Evolutionary conservation across 2,329 filamentous ascomycete species (phyloP).

Genomic region (Apiospora aurea): DNA sequence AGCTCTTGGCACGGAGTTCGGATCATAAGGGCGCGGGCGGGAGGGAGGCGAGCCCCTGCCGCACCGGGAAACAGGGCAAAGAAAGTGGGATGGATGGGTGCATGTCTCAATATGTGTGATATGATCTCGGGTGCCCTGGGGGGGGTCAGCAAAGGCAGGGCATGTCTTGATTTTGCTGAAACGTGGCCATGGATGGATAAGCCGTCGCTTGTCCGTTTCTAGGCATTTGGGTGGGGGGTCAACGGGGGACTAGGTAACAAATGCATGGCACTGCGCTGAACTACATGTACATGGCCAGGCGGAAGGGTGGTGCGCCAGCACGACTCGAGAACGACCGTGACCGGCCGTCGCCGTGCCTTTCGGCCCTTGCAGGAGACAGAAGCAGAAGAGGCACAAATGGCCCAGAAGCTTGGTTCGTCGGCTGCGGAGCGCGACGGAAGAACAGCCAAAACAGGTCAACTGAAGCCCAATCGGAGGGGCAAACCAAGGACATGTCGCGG

Average conservation of each 20-base stretch:
- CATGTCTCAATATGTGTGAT: slow-evolving; percentile 19
- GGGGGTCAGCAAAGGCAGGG: slow-evolving; percentile 6
- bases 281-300: background rate
- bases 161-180: slow-evolving; percentile 14
- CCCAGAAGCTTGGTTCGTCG: background rate
- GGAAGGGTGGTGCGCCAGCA: background rate
- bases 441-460: background rate
- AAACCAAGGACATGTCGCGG: background rate
- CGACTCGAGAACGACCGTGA: background rate
- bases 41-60: slow-evolving; percentile 1
- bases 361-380: background rate
- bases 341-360: background rate
- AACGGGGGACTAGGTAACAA: background rate
- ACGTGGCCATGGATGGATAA: slow-evolving; percentile 9
- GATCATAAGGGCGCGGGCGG: background rate
- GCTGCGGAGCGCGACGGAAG: background rate
- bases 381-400: background rate
- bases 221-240: slow-evolving; percentile 10
- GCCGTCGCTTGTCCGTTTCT: background rate
- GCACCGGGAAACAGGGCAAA: slow-evolving; percentile 3
- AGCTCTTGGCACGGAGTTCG: slow-evolving; percentile 13
- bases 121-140: slow-evolving; percentile 1
- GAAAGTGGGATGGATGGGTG: slow-evolving; percentile 9
- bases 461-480: background rate
- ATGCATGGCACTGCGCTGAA: background rate